Conservation (phyloP, 257 asterid genomes). For the Leptodermis oblonga region DNA sequence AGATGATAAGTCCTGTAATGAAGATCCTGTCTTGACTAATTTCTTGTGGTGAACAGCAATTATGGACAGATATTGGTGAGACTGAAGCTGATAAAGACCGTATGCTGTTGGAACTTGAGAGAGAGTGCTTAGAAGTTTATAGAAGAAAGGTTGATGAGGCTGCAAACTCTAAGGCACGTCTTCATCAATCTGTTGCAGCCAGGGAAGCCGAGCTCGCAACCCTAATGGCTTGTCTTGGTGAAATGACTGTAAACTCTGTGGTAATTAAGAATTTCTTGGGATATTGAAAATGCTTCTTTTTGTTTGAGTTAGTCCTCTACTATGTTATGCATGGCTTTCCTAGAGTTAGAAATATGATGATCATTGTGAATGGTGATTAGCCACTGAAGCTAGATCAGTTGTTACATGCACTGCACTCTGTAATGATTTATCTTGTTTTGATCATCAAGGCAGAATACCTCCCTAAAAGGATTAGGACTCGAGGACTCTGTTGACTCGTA, state of each 20-base stretch:
- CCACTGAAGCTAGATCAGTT: background rate
- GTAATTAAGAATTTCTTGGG: constrained; percentile 27
- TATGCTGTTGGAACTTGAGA: constrained; percentile 80
- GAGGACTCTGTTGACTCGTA: background rate
- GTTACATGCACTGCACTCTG: background rate
- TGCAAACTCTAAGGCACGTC: constrained; percentile 63
- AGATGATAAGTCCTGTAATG: background rate
- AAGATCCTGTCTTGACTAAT: background rate
- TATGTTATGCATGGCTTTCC: background rate
- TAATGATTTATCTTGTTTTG: background rate
- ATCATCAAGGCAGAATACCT: background rate
- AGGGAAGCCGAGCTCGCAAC: constrained; percentile 91
- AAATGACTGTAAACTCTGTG: constrained; percentile 46
- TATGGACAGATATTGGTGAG: constrained; percentile 94
- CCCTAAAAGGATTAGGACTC: background rate
- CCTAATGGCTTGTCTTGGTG: constrained; percentile 89
- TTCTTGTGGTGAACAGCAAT: constrained; percentile 50
- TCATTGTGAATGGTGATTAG: background rate
- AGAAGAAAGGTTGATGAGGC: constrained; percentile 86
- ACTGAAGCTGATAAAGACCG: constrained; percentile 69
- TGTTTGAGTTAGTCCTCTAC: background rate
- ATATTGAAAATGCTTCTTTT: background rate
- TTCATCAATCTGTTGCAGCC: constrained; percentile 80
- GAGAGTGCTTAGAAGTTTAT: constrained; percentile 78
- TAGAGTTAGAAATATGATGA: background rate